These are phyloP conservation scores for Coriolopsis trogii DNA, from an alignment of 1,284 basidiomycete genomes.

Conservation along the genomic window DNA sequence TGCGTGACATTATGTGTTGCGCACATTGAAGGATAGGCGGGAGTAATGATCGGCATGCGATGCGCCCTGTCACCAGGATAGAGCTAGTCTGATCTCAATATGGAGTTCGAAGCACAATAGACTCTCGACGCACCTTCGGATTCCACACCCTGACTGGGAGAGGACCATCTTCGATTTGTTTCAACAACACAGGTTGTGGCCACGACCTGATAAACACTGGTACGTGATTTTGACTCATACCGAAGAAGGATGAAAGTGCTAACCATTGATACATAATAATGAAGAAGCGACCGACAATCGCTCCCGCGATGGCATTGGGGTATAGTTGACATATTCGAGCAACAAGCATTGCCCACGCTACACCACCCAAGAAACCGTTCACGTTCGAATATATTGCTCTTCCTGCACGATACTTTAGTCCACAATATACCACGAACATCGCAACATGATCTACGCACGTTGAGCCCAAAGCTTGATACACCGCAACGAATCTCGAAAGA, in stretches of 20 bases:
- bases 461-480: constrained; percentile 99
- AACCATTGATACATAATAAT: constrained; percentile 97
- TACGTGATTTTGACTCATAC: not conserved
- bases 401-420: constrained; percentile 45
- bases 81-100: constrained; percentile 49
- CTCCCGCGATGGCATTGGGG: constrained; percentile 92
- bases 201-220: constrained; percentile 70
- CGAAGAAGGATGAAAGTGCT: constrained; percentile 28
- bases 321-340: constrained; percentile 99
- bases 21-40: constrained; percentile 99
- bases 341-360: constrained; percentile 98
- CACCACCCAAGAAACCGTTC: constrained; percentile 96
- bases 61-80: constrained; percentile 94
- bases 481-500: constrained; percentile 92
- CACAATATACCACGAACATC: constrained; percentile 1
- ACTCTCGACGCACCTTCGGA: constrained; percentile 69
- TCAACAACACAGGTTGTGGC: constrained; percentile 96
- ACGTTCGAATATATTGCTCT: constrained; percentile 99
- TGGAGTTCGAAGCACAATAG: not conserved
- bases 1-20: constrained; percentile 97
- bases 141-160: constrained; percentile 97
- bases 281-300: constrained; percentile 96
- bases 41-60: constrained; percentile 99
- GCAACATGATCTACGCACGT: constrained; percentile 53
- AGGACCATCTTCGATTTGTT: constrained; percentile 95